These are phyloP conservation scores for Amauroascus niger DNA, from an alignment of 2,329 filamentous ascomycete species.

Conservation along the genomic window DNA sequence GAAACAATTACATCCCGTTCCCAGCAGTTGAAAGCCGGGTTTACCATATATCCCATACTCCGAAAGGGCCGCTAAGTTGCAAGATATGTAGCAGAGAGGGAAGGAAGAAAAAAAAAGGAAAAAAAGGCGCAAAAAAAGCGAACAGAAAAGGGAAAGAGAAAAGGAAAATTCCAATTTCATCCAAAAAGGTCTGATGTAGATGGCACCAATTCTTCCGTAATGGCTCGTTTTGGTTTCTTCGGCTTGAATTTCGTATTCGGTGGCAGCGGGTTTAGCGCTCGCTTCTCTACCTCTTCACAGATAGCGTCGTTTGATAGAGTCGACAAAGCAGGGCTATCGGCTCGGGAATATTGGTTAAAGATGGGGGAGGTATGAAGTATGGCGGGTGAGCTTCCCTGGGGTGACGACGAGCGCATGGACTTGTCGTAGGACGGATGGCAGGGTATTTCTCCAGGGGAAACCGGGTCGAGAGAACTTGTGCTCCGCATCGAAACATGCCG, in stretches of 20 bases:
- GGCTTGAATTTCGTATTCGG: constrained; percentile 3
- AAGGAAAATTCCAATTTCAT: neutral
- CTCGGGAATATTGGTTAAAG: neutral
- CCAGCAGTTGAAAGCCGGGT: neutral
- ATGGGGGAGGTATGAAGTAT: neutral
- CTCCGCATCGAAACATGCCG: constrained; percentile 4
- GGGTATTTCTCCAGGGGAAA: constrained; percentile 11
- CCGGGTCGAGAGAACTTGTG: constrained; percentile 10
- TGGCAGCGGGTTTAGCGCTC: neutral
- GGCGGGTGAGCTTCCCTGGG: neutral
- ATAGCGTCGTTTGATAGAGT: neutral
- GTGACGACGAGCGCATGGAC: constrained; percentile 5
- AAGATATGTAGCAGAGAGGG: neutral
- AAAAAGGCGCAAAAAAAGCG: neutral
- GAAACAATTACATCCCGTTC: neutral
- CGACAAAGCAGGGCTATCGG: neutral
- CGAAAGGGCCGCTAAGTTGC: neutral
- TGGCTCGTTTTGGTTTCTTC: constrained; percentile 8
- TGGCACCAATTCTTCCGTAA: constrained; percentile 15
- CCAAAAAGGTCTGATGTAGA: constrained; percentile 14
- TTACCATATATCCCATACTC: neutral
- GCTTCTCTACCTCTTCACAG: neutral
- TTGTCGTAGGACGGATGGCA: constrained; percentile 16
- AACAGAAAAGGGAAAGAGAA: neutral
- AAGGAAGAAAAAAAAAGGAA: neutral